Percentiles rank a stretch among this genome's conserved stretches.
Conservation (phyloP, 306 rosid species). For the Pyrus communis region DNA sequence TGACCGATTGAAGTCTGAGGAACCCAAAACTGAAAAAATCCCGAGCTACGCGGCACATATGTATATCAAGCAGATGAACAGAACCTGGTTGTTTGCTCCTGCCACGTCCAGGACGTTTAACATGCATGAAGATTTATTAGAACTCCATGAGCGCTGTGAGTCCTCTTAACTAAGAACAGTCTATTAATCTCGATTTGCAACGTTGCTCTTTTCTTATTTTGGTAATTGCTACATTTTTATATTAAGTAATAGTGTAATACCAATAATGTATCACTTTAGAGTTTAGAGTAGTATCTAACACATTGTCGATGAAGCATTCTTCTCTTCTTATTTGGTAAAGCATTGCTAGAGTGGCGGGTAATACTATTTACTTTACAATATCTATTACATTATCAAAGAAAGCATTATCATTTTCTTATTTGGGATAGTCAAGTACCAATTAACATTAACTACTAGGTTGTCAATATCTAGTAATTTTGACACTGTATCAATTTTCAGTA, state of each 20-base stretch:
- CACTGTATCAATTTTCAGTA: background rate
- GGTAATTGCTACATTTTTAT: background rate
- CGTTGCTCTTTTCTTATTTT: background rate
- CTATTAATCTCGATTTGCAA: background rate
- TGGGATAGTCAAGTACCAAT: no score
- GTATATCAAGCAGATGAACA: conserved; percentile 51
- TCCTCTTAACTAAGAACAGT: background rate
- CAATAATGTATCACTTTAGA: background rate
- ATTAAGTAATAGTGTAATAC: background rate
- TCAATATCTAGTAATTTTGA: no score
- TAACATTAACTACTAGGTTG: no score
- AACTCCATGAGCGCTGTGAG: conserved; percentile 11
- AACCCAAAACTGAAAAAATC: conserved; percentile 22
- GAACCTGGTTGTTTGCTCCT: conserved; percentile 43
- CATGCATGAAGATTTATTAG: background rate
- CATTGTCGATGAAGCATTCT: no score
- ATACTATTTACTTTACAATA: background rate
- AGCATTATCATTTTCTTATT: no score
- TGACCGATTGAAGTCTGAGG: conserved; percentile 14
- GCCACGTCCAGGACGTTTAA: conserved; percentile 11
- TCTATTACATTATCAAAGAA: background rate
- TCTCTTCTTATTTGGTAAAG: background rate
- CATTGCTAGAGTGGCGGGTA: no score
- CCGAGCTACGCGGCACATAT: conserved; percentile 44
- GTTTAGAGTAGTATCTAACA: background rate